Base-by-base conservation (phyloP, 768 basidiomycete species). In the Sporobolomyces pararoseus region DNA sequence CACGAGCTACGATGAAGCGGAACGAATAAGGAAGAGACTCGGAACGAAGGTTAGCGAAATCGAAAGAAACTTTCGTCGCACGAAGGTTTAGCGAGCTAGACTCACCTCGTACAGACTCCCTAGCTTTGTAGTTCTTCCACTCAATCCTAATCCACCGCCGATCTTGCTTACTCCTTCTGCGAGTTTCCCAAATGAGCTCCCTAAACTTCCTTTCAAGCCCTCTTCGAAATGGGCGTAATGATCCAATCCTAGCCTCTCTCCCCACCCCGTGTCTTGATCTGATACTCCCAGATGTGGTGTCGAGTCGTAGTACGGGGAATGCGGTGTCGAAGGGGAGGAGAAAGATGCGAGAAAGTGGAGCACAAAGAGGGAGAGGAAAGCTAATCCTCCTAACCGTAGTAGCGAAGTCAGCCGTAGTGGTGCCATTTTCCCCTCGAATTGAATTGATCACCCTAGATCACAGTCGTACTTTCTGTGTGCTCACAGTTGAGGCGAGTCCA, bases 221-320 rank as follows among this genome's bases (percentile, higher is more conserved):
- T 68, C 61, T 42, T 73, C 72, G 65, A 68, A 73, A 23, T 66
- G 61, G 4, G 72, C 72, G 34, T 73, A 73, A 32, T 73, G 72
- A 46, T 73, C 72, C 23, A 73, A 62, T 2, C 72, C 72, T 6
- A 73, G 23, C 25, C 68, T 50, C 31, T 69, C 68, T 5, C 65
- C 59, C 72, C 72, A 73, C 1, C 69, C 64, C 31, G n/a, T 27
- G n/a, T 27, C 60, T 1, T 35, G 63, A 29, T 63, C 70, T 6
- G 53, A 65, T 9, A 9, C 37, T 6, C 10, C 23, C 4, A 44
- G 21, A 4, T 25, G 13, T 23, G 29, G 14, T n/a, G 29, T 29
- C 1, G 61, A 10, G 31, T 63, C 61, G 60, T 63, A 63, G 70
- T 66, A 66, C 1, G 70, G 54, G 13, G 65, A 55, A 25, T 23